Conservation (phyloP, 768 basidiomycete genomes). For the Lactarius evosmus region DNA sequence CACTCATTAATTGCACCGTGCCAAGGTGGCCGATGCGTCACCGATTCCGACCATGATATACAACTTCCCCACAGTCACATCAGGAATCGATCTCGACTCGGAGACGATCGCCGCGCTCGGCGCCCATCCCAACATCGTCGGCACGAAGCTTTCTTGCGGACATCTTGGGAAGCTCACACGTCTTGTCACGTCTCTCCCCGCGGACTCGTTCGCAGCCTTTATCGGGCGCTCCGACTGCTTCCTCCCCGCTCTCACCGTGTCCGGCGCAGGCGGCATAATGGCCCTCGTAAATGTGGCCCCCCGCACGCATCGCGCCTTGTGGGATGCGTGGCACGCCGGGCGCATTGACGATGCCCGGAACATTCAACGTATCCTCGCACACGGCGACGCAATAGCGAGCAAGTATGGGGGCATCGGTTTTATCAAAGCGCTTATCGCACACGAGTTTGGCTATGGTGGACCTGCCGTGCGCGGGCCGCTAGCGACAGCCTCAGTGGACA, state of each 20-base stretch:
- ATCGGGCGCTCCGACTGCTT: slow-evolving; percentile 74
- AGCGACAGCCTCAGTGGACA: slow-evolving; percentile 24
- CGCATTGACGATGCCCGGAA: slow-evolving; percentile 56
- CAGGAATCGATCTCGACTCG: slow-evolving; percentile 82
- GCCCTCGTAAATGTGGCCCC: slow-evolving; percentile 55
- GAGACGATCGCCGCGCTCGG: slow-evolving; percentile 68
- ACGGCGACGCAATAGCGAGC: slow-evolving; percentile 62
- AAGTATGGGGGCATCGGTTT: slow-evolving; percentile 67
- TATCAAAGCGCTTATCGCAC: slow-evolving; percentile 59
- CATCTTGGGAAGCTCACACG: slow-evolving; percentile 82
- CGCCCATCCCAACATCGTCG: slow-evolving; percentile 80
- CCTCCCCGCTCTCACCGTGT: slow-evolving; percentile 56
- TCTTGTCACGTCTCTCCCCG: slow-evolving; percentile 55
- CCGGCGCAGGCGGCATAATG: slow-evolving; percentile 63
- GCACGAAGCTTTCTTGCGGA: slow-evolving; percentile 81
- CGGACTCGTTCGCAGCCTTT: slow-evolving; percentile 62
- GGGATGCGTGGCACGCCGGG: slow-evolving; percentile 34
- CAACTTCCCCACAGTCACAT: slow-evolving; percentile 80
- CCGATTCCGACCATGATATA: slow-evolving; percentile 77
- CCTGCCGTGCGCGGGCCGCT: slow-evolving; percentile 34
- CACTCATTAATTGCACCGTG: slow-evolving; percentile 24
- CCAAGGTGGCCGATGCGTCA: slow-evolving; percentile 62
- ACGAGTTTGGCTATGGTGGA: slow-evolving; percentile 62
- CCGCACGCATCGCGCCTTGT: slow-evolving; percentile 16
- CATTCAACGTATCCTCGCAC: slow-evolving; percentile 57